A percentile compares a stretch with the other conserved stretches of the same genome.
Conservation (phyloP, 768 basidiomycete species). For the Hygrophoropsis aurantiaca region DNA sequence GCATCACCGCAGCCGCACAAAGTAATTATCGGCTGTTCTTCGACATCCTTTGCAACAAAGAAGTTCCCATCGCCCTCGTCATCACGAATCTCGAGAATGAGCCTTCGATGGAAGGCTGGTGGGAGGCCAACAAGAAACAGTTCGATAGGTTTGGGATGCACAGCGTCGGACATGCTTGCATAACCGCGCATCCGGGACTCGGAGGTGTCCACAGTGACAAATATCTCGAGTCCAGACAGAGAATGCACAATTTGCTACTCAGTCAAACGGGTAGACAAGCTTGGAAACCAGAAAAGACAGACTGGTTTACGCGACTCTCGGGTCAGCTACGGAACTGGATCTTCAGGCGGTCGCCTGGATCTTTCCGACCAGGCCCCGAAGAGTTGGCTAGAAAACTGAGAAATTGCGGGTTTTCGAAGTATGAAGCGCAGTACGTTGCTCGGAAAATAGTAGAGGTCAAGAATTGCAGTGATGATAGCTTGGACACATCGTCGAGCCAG, state of each 20-base stretch:
- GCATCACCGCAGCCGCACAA: constrained; percentile 34
- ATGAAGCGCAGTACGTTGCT: constrained; percentile 17
- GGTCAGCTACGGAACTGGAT: constrained; percentile 26
- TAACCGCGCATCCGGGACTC: constrained; percentile 33
- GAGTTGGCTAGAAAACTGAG: constrained; percentile 6
- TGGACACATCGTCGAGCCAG: background rate
- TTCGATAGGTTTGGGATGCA: constrained; percentile 32
- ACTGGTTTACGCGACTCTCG: constrained; percentile 23
- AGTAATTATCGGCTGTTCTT: constrained; percentile 40
- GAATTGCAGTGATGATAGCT: background rate
- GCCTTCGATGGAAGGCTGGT: constrained; percentile 36
- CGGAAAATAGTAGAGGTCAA: constrained; percentile 10
- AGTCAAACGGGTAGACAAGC: constrained; percentile 10
- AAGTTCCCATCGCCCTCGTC: constrained; percentile 38
- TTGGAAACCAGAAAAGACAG: constrained; percentile 25
- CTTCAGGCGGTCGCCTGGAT: constrained; percentile 4
- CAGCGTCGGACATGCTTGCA: constrained; percentile 36
- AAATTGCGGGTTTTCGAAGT: constrained; percentile 16
- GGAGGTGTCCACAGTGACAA: constrained; percentile 19
- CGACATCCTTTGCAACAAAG: constrained; percentile 36
- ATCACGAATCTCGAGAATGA: constrained; percentile 41
- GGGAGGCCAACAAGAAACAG: constrained; percentile 29
- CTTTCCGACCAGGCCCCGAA: constrained; percentile 8
- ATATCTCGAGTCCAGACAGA: constrained; percentile 30
- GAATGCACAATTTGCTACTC: constrained; percentile 16